A percentile compares a stretch with the other conserved stretches of the same genome.
Evolutionary conservation across 1,284 basidiomycete species (phyloP).

Genomic region (Vanrija sp.): DNA sequence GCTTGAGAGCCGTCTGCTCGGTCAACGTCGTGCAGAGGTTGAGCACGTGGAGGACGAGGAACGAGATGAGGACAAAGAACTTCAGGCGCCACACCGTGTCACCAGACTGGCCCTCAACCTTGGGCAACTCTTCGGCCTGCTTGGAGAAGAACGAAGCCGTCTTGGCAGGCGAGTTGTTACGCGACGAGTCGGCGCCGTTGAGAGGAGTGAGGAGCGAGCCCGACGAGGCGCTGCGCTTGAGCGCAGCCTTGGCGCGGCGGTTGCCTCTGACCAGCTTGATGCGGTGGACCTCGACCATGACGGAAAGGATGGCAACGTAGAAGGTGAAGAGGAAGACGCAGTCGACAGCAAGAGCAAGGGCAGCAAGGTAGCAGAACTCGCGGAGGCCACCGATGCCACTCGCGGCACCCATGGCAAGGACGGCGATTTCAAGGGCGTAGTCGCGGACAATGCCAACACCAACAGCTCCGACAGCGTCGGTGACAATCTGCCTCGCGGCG

Average conservation of each 20-base stretch:
- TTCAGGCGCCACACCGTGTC: slow-evolving; percentile 86
- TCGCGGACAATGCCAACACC: slow-evolving; percentile 85
- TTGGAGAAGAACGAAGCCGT: slow-evolving; percentile 7
- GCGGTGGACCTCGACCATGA: slow-evolving; percentile 83
- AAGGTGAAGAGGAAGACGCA: slow-evolving; percentile 87
- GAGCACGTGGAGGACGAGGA: slow-evolving; percentile 81
- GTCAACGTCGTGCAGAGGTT: slow-evolving; percentile 92
- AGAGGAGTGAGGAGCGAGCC: slow-evolving; percentile 5
- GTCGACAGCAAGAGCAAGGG: slow-evolving; percentile 77
- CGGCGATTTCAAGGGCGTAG: slow-evolving; percentile 86
- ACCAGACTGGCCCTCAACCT: slow-evolving; percentile 43
- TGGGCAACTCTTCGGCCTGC: slow-evolving; percentile 6
- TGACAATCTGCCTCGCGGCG: slow-evolving; percentile 76
- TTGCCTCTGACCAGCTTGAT: slow-evolving; percentile 58
- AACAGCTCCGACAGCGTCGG: slow-evolving; percentile 72
- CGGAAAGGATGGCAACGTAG: slow-evolving; percentile 77
- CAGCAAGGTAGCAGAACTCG: slow-evolving; percentile 87
- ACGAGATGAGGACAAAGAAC: slow-evolving; percentile 81
- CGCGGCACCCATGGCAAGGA: slow-evolving; percentile 80
- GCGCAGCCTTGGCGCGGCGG: slow-evolving; percentile 17
- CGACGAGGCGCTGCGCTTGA: slow-evolving; percentile 17
- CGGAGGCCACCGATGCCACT: slow-evolving; percentile 83
- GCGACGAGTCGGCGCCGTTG: neutral
- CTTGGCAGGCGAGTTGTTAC: slow-evolving; percentile 10
- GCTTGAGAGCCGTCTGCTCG: slow-evolving; percentile 61